Conservation (phyloP, 2,329 filamentous ascomycete genomes). For the Cytospora mali region DNA sequence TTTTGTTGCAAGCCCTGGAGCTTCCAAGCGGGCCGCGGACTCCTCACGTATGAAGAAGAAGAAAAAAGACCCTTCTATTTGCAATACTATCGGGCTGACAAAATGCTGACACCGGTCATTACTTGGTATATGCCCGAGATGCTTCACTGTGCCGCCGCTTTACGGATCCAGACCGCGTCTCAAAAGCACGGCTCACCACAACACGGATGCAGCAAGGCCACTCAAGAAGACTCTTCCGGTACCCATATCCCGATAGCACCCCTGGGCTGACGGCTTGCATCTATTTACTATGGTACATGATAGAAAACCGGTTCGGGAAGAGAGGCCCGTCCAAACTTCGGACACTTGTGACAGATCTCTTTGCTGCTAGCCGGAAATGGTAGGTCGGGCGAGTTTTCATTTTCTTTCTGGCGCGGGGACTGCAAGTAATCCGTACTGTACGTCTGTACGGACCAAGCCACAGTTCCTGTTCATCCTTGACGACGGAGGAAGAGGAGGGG, state of each 20-base stretch:
- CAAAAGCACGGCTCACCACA: not conserved
- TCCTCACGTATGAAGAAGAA: not conserved
- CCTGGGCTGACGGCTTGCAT: not conserved
- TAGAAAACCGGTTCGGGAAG: not conserved
- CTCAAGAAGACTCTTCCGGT: not conserved
- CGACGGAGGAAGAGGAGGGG: constrained; percentile 14
- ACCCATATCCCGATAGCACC: not conserved
- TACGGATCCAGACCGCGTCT: not conserved
- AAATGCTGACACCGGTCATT: not conserved
- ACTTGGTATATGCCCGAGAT: not conserved
- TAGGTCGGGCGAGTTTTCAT: constrained; percentile 24
- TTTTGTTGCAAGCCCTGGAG: too few relatives aligned
- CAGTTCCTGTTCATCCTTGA: constrained; percentile 23
- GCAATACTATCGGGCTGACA: not conserved
- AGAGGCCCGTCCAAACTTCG: constrained; percentile 3
- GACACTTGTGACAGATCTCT: not conserved
- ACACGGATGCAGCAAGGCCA: not conserved
- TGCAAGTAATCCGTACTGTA: constrained; percentile 29
- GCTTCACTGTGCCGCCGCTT: not conserved
- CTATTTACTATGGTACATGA: not conserved
- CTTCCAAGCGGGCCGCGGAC: not conserved
- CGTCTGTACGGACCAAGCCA: constrained; percentile 18
- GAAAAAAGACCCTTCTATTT: not conserved
- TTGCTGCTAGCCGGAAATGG: constrained; percentile 24
- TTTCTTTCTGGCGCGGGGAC: constrained; percentile 24